Percentiles rank a stretch among this genome's conserved stretches.
These are phyloP conservation scores for Aplosporella prunicola DNA, from an alignment of 2,329 filamentous ascomycete species.

Conservation along the genomic window DNA sequence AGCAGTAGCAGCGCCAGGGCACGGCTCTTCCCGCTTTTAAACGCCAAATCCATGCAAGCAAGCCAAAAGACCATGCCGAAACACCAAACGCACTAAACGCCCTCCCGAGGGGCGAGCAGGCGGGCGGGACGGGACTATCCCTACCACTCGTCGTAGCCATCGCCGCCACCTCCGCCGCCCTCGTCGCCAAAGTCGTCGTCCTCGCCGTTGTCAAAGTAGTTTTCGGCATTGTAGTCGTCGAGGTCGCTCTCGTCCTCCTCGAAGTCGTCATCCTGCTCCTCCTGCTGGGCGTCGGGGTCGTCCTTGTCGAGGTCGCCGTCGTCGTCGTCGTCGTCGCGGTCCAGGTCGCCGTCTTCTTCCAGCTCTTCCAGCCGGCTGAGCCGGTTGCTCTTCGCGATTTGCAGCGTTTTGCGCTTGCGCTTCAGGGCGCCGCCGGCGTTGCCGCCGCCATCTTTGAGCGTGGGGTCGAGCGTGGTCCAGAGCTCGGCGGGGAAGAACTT, in stretches of 20 bases:
- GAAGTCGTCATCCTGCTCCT: constrained; percentile 47
- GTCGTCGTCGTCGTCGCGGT: constrained; percentile 27
- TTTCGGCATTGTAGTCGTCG: constrained; percentile 55
- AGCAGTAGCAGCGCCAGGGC: too few relatives aligned
- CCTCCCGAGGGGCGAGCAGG: too few relatives aligned
- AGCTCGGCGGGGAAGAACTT: constrained; percentile 51
- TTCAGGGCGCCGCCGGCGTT: constrained; percentile 15
- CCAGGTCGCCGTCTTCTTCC: constrained; percentile 13
- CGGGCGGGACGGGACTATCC: too few relatives aligned
- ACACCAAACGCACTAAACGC: too few relatives aligned
- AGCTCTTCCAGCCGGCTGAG: constrained; percentile 32
- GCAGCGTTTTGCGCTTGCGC: constrained; percentile 26
- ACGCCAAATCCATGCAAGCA: too few relatives aligned
- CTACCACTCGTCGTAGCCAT: constrained; percentile 21
- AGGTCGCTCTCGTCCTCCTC: constrained; percentile 53
- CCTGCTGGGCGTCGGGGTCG: constrained; percentile 30
- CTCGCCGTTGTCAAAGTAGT: constrained; percentile 54
- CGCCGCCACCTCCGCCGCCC: constrained; percentile 40
- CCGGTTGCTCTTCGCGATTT: constrained; percentile 23
- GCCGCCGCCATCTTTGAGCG: constrained; percentile 11
- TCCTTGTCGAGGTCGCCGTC: constrained; percentile 26
- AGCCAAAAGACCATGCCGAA: too few relatives aligned
- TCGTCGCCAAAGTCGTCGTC: constrained; percentile 45
- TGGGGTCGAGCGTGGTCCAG: constrained; percentile 42
- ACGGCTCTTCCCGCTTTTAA: too few relatives aligned